Conservation (phyloP, 768 basidiomycete species). For the Cystofilobasidium ferigula region DNA sequence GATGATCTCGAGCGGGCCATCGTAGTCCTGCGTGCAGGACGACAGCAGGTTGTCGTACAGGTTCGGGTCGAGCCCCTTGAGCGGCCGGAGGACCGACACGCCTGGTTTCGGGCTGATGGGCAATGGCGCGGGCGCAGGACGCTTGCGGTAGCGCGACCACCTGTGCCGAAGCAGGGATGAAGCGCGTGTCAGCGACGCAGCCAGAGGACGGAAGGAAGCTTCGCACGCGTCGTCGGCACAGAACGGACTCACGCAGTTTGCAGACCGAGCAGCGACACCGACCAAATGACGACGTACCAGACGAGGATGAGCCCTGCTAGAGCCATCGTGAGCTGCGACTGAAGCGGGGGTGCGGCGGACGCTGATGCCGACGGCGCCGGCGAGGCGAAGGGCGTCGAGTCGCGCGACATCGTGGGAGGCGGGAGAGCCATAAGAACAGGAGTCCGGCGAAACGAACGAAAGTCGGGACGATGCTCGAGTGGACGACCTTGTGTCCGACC, state of each 20-base stretch:
- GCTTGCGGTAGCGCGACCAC: neutral
- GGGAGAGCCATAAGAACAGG: neutral
- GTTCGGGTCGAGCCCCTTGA: constrained; percentile 90
- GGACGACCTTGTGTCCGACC: too few relatives aligned
- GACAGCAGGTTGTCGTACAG: constrained; percentile 93
- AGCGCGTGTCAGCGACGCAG: neutral
- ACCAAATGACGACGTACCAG: constrained; percentile 59
- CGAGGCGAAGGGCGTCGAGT: neutral
- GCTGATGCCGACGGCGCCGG: neutral
- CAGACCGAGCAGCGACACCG: constrained; percentile 57
- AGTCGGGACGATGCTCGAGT: too few relatives aligned
- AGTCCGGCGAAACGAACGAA: too few relatives aligned
- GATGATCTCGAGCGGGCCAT: constrained; percentile 62
- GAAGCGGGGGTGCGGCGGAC: neutral
- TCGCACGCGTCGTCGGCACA: neutral
- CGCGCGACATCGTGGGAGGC: neutral
- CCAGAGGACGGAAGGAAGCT: neutral
- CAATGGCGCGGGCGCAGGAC: neutral
- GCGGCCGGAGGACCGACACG: constrained; percentile 83
- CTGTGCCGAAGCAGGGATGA: neutral
- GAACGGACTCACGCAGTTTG: constrained; percentile 52
- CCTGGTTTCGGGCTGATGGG: constrained; percentile 46
- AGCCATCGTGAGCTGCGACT: neutral
- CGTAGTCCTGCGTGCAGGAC: constrained; percentile 82
- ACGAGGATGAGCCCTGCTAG: constrained; percentile 31